These are phyloP conservation scores for Diaporthe sp. DNA, from an alignment of 2,329 filamentous ascomycete species.

Conservation along the genomic window DNA sequence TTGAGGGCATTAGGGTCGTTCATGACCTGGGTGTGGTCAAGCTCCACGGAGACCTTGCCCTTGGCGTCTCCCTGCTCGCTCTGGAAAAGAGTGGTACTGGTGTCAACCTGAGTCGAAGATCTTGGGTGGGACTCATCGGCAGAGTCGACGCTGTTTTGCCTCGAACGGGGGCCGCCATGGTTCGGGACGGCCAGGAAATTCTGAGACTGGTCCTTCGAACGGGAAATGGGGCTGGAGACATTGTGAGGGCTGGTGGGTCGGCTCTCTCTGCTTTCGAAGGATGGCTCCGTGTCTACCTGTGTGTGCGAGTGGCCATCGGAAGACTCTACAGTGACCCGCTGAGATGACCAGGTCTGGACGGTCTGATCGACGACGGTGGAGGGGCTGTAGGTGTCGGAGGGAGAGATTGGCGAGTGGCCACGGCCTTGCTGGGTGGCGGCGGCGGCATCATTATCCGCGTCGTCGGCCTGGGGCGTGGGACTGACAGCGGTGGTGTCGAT, in stretches of 20 bases:
- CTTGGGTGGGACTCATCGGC: constrained; percentile 71
- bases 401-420: constrained; percentile 53
- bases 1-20: constrained; percentile 78
- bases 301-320: constrained; percentile 47
- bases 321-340: constrained; percentile 47
- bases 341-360: constrained; percentile 48
- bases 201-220: constrained; percentile 58
- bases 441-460: constrained; percentile 49
- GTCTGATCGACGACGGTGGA: constrained; percentile 53
- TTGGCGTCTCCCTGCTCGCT: constrained; percentile 53
- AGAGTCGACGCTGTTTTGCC: constrained; percentile 80
- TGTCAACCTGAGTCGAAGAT: constrained; percentile 73
- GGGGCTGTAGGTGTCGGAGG: constrained; percentile 59
- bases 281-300: constrained; percentile 68
- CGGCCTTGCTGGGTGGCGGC: constrained; percentile 42
- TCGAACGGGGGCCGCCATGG: constrained; percentile 63
- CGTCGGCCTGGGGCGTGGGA: constrained; percentile 47
- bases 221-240: constrained; percentile 71
- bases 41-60: constrained; percentile 51
- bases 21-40: constrained; percentile 69
- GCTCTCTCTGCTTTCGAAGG: constrained; percentile 76
- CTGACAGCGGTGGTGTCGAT: constrained; percentile 64
- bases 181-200: constrained; percentile 77
- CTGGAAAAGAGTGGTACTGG: constrained; percentile 62
- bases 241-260: constrained; percentile 81